A percentile compares a stretch with the other conserved stretches of the same genome.
Evolutionary conservation across 2,329 filamentous ascomycete species (phyloP).

Genomic region (Diplodia scrobiculata): DNA sequence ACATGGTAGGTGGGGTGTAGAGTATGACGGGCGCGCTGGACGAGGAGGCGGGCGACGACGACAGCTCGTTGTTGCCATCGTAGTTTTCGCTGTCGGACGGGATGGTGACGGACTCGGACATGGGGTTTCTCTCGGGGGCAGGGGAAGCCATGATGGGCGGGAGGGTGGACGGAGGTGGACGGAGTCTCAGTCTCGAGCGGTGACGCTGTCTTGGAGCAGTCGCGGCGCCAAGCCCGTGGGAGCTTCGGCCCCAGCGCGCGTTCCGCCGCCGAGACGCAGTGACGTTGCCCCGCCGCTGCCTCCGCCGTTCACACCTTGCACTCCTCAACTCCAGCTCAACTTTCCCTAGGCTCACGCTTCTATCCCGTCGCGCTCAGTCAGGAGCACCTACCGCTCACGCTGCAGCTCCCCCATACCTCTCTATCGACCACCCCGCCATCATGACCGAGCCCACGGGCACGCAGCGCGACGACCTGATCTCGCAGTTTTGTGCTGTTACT

Average conservation of each 20-base stretch:
- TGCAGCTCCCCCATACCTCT: not conserved
- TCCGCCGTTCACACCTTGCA: not conserved
- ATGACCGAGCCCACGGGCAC: conserved; percentile 41
- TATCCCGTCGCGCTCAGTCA: not conserved
- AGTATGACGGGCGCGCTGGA: conserved; percentile 72
- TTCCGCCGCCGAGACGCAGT: conserved; percentile 7
- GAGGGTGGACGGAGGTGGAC: not conserved
- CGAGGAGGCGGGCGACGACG: conserved; percentile 63
- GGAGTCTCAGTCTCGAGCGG: conserved; percentile 4
- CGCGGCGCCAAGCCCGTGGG: not conserved
- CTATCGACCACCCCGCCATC: conserved; percentile 2
- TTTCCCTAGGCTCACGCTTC: not conserved
- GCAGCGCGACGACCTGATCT: conserved; percentile 42
- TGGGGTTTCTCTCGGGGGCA: conserved; percentile 34
- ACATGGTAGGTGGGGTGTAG: conserved; percentile 85
- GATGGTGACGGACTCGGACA: conserved; percentile 73
- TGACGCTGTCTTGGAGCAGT: conserved; percentile 11
- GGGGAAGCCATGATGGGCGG: conserved; percentile 28
- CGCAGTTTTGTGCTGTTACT: conserved; percentile 42
- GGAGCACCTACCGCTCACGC: not conserved
- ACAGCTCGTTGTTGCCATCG: conserved; percentile 62
- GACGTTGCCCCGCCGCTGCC: conserved; percentile 28
- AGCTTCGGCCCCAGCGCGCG: conserved; percentile 19
- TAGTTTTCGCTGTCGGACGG: conserved; percentile 84
- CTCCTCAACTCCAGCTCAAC: conserved; percentile 10